These are phyloP conservation scores for Cladophialophora exuberans DNA, from an alignment of 2,329 filamentous ascomycete genomes.

Conservation along the genomic window DNA sequence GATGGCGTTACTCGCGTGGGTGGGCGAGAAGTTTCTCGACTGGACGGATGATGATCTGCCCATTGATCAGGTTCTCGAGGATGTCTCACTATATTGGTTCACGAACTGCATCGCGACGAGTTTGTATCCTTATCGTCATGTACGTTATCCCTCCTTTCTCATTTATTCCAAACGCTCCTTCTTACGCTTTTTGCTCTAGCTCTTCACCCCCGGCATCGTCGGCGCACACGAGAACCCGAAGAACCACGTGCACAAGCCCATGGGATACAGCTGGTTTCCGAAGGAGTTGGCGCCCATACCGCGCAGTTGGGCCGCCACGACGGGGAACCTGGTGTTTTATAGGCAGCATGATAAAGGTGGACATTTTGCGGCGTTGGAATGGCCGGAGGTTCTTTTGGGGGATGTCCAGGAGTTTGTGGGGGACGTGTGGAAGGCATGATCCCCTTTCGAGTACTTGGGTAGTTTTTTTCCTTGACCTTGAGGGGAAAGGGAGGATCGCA, in stretches of 20 bases:
- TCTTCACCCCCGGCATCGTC: neutral
- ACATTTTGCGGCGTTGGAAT: conserved; percentile 55
- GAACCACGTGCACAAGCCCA: conserved; percentile 46
- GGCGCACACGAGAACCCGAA: conserved; percentile 27
- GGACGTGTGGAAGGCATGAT: conserved; percentile 3
- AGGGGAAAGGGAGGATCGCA: too few relatives aligned
- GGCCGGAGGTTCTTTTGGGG: conserved; percentile 47
- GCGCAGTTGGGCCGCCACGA: conserved; percentile 29
- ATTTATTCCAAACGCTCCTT: neutral
- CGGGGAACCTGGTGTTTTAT: conserved; percentile 25
- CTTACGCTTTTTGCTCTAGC: neutral
- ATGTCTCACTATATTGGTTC: conserved; percentile 42
- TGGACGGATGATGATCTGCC: conserved; percentile 41
- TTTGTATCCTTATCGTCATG: conserved; percentile 37
- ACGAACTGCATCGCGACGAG: conserved; percentile 41
- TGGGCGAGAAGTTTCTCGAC: conserved; percentile 42
- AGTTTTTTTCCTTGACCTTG: too few relatives aligned
- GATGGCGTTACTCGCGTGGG: conserved; percentile 29
- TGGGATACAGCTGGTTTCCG: conserved; percentile 52
- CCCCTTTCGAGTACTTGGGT: neutral
- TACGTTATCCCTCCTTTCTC: too few relatives aligned
- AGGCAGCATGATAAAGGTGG: conserved; percentile 44
- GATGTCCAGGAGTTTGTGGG: conserved; percentile 45
- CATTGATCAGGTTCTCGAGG: conserved; percentile 38
- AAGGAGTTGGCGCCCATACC: conserved; percentile 47